Evolutionary conservation across 805 yeast species (phyloP).

Genomic region (Candida gorgasii): DNA sequence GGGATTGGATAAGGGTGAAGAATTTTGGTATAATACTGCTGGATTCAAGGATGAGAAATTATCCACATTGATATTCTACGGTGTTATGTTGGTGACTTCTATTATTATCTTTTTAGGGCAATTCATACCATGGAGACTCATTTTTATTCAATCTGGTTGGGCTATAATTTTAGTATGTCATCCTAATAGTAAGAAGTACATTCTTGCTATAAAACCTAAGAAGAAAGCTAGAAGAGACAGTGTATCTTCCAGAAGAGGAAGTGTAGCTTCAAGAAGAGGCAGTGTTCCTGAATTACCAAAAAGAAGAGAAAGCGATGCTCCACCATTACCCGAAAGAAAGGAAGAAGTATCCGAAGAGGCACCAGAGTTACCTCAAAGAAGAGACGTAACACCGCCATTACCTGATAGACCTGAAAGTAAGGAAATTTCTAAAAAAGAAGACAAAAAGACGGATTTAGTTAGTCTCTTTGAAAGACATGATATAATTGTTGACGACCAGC

Average conservation of each 20-base stretch:
- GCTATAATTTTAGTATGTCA: constrained; percentile 50
- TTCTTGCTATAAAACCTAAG: constrained; percentile 20
- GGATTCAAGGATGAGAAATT: constrained; percentile 69
- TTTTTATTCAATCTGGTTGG: constrained; percentile 66
- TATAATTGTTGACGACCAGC: constrained; percentile 69
- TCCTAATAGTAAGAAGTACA: constrained; percentile 49
- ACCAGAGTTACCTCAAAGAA: constrained; percentile 13
- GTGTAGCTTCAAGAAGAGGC: too few relatives aligned
- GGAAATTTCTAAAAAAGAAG: constrained; percentile 20
- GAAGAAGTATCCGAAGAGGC: constrained; percentile 12
- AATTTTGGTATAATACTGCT: constrained; percentile 59
- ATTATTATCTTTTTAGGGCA: constrained; percentile 47
- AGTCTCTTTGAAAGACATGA: constrained; percentile 43
- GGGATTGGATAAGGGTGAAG: constrained; percentile 52
- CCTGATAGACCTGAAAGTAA: constrained; percentile 11
- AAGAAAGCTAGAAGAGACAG: constrained; percentile 10
- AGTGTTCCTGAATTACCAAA: constrained; percentile 1
- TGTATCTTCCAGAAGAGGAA: constrained; percentile 2
- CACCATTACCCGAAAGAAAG: constrained; percentile 5
- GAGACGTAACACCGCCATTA: constrained; percentile 10
- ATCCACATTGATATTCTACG: constrained; percentile 59
- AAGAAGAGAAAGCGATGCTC: constrained; percentile 14
- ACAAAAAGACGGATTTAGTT: too few relatives aligned
- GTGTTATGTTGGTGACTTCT: constrained; percentile 28
- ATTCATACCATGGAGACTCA: constrained; percentile 63